Evolutionary conservation across 352 stramenopile species (phyloP).

Genomic region (Albugo laibachii): DNA sequence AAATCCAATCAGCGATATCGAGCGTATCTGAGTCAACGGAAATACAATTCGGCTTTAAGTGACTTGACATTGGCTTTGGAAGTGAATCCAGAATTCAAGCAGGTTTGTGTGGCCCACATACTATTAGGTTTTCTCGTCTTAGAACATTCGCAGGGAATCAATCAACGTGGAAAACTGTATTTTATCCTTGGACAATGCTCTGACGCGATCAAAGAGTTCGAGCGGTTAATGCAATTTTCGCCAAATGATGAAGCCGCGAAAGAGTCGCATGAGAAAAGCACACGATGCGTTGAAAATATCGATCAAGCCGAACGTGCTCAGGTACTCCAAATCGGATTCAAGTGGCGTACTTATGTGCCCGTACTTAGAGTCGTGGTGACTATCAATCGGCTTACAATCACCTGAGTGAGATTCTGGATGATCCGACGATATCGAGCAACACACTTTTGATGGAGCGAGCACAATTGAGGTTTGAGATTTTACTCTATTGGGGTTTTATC

Average conservation of each 20-base stretch:
- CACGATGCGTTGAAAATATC: conserved; percentile 34
- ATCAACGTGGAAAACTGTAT: conserved; percentile 56
- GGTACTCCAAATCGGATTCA: not conserved
- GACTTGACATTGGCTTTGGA: conserved; percentile 47
- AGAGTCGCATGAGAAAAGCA: conserved; percentile 41
- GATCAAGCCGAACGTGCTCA: conserved; percentile 36
- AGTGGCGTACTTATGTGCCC: not conserved
- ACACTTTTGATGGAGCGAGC: conserved; percentile 42
- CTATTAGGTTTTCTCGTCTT: too few species aligned
- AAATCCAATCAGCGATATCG: conserved; percentile 21
- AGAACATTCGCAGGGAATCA: conserved; percentile 12
- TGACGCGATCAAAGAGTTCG: conserved; percentile 36
- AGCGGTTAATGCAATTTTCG: conserved; percentile 25
- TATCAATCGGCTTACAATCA: conserved; percentile 38
- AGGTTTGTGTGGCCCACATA: conserved; percentile 8
- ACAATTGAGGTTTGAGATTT: conserved; percentile 20
- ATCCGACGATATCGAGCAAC: conserved; percentile 44
- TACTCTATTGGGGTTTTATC: not conserved
- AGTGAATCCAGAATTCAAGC: conserved; percentile 63
- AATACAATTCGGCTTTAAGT: conserved; percentile 47
- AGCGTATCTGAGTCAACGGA: conserved; percentile 61
- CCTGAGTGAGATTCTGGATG: conserved; percentile 48
- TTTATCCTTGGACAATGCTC: conserved; percentile 57
- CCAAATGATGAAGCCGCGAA: conserved; percentile 24
- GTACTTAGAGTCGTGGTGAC: conserved; percentile 27